Conservation (phyloP, 2,329 filamentous ascomycete species). For the Fusarium mundagurra region DNA sequence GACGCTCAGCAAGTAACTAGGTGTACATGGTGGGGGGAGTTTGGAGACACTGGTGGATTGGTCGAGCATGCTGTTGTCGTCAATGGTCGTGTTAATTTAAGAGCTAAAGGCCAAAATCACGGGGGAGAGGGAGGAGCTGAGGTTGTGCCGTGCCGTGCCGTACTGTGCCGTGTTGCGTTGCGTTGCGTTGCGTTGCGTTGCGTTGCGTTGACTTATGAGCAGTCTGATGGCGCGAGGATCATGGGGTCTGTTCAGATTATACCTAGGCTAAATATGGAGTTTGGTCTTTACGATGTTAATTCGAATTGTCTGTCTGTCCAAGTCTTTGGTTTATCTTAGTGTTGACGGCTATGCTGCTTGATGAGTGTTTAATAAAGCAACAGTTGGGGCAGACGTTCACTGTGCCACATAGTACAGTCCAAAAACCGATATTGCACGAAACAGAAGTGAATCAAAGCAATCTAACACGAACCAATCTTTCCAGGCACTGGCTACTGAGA, state of each 20-base stretch:
- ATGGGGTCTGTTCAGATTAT: slow-evolving; percentile 40
- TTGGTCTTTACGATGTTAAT: slow-evolving; percentile 26
- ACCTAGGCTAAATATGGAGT: slow-evolving; percentile 42
- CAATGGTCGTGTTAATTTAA: slow-evolving; percentile 24
- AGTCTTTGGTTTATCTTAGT: background rate
- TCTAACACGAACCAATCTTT: background rate
- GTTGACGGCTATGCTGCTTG: background rate
- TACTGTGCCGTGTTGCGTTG: background rate
- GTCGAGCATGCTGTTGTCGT: slow-evolving; percentile 22
- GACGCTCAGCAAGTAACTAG: slow-evolving; percentile 23
- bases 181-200: background rate
- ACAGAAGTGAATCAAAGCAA: background rate
- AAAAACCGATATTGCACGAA: background rate
- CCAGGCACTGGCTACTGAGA: background rate
- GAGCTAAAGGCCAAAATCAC: slow-evolving; percentile 16
- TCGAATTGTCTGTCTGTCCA: background rate
- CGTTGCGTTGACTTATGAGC: slow-evolving; percentile 16
- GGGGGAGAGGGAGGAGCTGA: background rate
- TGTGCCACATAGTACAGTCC: background rate
- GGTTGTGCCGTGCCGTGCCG: background rate
- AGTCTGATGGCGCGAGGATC: slow-evolving; percentile 34
- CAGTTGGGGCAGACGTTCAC: background rate
- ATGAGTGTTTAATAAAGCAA: background rate
- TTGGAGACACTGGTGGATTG: slow-evolving; percentile 9
- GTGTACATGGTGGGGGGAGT: slow-evolving; percentile 27